Evolutionary conservation across 768 basidiomycete genomes (phyloP).

Genomic region (Stropharia rugosoannulata): DNA sequence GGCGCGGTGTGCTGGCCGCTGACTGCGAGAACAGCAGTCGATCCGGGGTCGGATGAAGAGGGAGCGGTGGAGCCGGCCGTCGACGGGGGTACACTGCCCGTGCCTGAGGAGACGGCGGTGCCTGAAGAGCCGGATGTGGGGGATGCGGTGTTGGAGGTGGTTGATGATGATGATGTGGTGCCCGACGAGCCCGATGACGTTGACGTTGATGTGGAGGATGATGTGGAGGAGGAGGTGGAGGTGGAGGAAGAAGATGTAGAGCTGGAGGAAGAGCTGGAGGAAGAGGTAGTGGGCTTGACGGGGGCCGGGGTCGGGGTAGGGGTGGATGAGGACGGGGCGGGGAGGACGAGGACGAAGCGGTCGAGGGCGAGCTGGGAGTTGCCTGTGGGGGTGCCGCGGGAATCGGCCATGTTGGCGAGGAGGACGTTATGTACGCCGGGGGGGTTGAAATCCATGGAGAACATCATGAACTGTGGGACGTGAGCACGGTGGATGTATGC

Average conservation of each 20-base stretch:
- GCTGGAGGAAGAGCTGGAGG: neutral
- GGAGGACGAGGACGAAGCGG: conserved; percentile 16
- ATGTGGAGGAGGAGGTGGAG: neutral
- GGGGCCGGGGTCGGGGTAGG: no score
- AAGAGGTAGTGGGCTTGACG: neutral
- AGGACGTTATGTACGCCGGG: conserved; percentile 26
- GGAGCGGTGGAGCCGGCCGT: neutral
- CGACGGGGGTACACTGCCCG: no score
- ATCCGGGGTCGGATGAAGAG: neutral
- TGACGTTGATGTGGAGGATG: neutral
- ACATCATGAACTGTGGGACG: neutral
- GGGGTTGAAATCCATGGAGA: neutral
- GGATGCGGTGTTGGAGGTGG: neutral
- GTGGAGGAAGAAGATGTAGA: neutral
- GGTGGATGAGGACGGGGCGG: neutral
- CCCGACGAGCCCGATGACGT: neutral
- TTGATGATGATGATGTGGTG: neutral
- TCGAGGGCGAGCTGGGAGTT: conserved; percentile 30
- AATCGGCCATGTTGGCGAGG: conserved; percentile 23
- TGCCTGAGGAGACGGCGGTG: no score
- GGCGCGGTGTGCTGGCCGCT: neutral
- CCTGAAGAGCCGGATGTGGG: neutral
- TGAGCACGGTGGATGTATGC: neutral
- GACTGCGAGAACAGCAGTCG: neutral
- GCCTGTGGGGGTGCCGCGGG: conserved; percentile 16